A percentile compares a stretch with the other conserved stretches of the same genome.
These are phyloP conservation scores for Microcyclospora tardicrescens DNA, from an alignment of 2,329 filamentous ascomycete genomes.

Conservation along the genomic window DNA sequence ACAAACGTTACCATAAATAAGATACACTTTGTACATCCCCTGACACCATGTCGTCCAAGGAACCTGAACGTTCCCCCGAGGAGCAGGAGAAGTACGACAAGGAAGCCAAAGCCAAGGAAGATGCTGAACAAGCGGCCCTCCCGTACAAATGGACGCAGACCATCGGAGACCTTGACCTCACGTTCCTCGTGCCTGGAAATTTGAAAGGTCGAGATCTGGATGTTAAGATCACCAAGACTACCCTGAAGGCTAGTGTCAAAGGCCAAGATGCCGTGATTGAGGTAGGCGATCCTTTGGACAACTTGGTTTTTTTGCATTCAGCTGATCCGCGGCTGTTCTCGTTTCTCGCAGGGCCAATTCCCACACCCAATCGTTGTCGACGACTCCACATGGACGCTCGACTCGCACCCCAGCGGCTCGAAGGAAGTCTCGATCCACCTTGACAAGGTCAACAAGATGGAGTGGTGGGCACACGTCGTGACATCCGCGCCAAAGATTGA, in stretches of 20 bases:
- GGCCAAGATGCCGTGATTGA: conserved; percentile 75
- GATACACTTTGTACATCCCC: too few species aligned
- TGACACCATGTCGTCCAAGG: too few species aligned
- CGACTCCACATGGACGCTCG: conserved; percentile 90
- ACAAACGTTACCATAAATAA: too few species aligned
- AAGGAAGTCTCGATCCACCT: conserved; percentile 81
- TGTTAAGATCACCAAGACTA: conserved; percentile 68
- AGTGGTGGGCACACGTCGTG: conserved; percentile 95
- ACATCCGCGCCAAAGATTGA: conserved; percentile 82
- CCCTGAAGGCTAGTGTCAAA: conserved; percentile 70
- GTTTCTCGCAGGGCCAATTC: conserved; percentile 56
- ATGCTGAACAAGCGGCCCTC: conserved; percentile 74
- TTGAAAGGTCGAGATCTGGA: conserved; percentile 73
- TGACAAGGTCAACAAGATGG: conserved; percentile 91
- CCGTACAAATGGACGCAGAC: conserved; percentile 98
- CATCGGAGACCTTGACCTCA: conserved; percentile 76
- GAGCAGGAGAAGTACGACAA: conserved; percentile 44
- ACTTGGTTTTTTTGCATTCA: neutral
- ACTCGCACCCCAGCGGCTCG: conserved; percentile 45
- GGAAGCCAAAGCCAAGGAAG: conserved; percentile 56
- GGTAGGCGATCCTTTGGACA: conserved; percentile 31
- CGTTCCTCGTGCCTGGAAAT: conserved; percentile 64
- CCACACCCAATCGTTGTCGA: conserved; percentile 67
- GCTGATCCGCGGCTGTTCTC: conserved; percentile 4
- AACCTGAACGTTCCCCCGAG: conserved; percentile 26